Evolutionary conservation across 192 early-diverging fungal genomes (phyloP).

Genomic region (Coemansia pectinata): DNA sequence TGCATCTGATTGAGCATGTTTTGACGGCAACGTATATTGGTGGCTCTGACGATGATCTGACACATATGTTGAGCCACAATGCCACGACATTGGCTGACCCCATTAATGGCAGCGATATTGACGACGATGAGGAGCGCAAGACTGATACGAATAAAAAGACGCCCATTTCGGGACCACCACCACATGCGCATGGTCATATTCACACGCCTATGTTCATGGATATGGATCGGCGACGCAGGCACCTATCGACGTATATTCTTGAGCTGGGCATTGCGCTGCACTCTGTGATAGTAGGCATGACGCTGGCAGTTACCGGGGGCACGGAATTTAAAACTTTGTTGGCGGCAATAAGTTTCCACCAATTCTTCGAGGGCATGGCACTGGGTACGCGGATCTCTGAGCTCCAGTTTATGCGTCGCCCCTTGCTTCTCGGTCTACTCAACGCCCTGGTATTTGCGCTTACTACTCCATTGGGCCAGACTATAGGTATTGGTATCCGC

Average conservation of each 20-base stretch:
- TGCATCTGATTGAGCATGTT: conserved; percentile 70
- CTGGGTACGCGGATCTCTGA: conserved; percentile 72
- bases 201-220: conserved; percentile 18
- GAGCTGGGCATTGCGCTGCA: conserved; percentile 80
- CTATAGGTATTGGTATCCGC: conserved; percentile 73
- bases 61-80: not conserved
- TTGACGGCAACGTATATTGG: conserved; percentile 19
- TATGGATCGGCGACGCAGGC: conserved; percentile 21
- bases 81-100: not conserved
- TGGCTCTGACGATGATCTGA: not conserved
- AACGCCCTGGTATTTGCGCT: conserved; percentile 65
- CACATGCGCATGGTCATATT: conserved; percentile 20
- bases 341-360: conserved; percentile 70
- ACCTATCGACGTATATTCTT: conserved; percentile 66
- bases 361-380: conserved; percentile 80
- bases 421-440: conserved; percentile 52
- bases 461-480: conserved; percentile 83
- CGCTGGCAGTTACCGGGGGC: conserved; percentile 60
- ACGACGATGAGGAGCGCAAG: conserved; percentile 10
- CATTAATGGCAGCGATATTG: conserved; percentile 5
- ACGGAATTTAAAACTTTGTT: conserved; percentile 61
- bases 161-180: not conserved
- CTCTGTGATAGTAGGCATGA: conserved; percentile 75
- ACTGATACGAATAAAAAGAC: not conserved
- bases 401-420: conserved; percentile 31